phyloP scores from a whole-genome alignment of 805 yeast species.

The Starmerella gropengiesseri region DNA sequence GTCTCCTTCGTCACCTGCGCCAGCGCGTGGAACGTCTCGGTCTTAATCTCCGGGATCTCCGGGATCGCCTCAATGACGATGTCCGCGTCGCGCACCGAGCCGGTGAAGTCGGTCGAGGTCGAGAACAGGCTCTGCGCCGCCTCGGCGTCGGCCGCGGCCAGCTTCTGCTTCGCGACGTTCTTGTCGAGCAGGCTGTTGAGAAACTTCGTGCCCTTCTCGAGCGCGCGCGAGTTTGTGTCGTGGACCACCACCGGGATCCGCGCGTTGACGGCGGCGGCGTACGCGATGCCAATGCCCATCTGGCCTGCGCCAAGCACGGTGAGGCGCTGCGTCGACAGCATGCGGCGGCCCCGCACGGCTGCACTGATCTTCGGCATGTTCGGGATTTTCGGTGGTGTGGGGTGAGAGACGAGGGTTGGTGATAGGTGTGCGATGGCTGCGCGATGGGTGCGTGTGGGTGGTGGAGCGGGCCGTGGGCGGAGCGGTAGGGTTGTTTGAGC shows the following conservation, averaged over 20 bases:
- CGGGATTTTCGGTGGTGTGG: no score
- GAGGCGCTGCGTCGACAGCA: constrained; percentile 14
- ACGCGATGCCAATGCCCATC: constrained; percentile 38
- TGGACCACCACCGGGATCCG: constrained; percentile 30
- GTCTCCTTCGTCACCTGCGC: constrained; percentile 23
- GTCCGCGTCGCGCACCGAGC: constrained; percentile 28
- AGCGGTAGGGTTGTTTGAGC: no score
- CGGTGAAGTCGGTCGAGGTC: constrained; percentile 21
- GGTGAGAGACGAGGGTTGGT: no score
- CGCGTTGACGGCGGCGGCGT: constrained; percentile 34
- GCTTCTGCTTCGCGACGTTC: constrained; percentile 31
- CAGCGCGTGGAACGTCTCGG: constrained; percentile 29
- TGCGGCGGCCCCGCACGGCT: constrained; percentile 5
- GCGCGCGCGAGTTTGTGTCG: constrained; percentile 29
- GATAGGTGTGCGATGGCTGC: no score
- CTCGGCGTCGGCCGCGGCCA: constrained; percentile 28
- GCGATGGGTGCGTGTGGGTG: no score
- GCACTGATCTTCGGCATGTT: no score
- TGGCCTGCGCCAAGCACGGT: constrained; percentile 35
- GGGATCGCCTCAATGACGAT: constrained; percentile 38
- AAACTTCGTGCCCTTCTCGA: constrained; percentile 29
- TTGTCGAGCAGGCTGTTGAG: constrained; percentile 32
- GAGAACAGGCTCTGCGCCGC: constrained; percentile 27
- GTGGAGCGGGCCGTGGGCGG: no score
- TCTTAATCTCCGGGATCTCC: constrained; percentile 32